phyloP scores from a whole-genome alignment of 768 basidiomycete species.

The Megacollybia marginata region DNA sequence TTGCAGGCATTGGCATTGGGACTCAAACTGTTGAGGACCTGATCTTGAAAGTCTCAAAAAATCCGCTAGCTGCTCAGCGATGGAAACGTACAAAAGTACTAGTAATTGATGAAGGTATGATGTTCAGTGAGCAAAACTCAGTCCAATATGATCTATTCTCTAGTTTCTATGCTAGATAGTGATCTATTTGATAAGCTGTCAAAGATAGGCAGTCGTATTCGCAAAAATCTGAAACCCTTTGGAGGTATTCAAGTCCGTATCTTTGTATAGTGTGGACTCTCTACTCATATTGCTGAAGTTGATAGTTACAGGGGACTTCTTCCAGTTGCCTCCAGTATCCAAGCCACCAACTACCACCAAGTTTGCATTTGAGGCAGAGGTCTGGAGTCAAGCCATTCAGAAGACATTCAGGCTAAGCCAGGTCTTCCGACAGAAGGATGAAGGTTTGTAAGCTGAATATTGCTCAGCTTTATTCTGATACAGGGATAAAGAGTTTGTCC shows the following conservation, averaged over 20 bases:
- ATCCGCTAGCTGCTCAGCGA: no score
- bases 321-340: conserved; percentile 73
- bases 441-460: conserved; percentile 30
- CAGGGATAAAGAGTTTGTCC: conserved; percentile 36
- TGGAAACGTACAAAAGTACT: not conserved
- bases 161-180: not conserved
- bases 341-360: conserved; percentile 39
- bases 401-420: conserved; percentile 59
- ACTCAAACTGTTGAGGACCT: no score
- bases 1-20: no score
- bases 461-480: not conserved
- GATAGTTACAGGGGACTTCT: conserved; percentile 77
- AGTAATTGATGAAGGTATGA: not conserved
- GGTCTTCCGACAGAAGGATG: conserved; percentile 73
- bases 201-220: not conserved
- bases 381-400: conserved; percentile 55
- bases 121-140: no score
- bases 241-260: not conserved
- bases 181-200: not conserved
- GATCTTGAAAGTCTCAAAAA: no score
- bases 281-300: conserved; percentile 30
- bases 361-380: conserved; percentile 68
- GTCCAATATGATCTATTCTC: not conserved
- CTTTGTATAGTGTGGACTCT: not conserved
- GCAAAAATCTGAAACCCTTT: not conserved